Evolutionary conservation across 1,284 basidiomycete species (phyloP), one percentile per base, ranked within the genome.

Genomic region (Vanrija pseudolonga): DNA sequence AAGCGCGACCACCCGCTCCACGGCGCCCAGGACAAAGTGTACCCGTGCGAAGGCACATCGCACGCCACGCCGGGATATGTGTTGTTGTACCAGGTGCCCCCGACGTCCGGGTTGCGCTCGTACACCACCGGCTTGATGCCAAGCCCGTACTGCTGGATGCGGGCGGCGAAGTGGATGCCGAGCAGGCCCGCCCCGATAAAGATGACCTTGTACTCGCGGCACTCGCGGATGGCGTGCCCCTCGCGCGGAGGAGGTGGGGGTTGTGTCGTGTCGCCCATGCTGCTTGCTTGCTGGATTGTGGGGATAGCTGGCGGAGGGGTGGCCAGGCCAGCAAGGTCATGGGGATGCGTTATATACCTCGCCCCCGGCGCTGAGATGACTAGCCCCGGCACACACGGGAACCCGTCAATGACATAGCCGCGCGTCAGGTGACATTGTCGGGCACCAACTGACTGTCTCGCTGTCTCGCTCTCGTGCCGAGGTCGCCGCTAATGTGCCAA

Each of bases 11-110:
- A 53, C 8, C 32, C 51, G 23, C 32, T 17, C 51, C 46, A 47
- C 23, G 45, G 46, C 22, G 22, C 22, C 46, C 45, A 53, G 18
- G 40, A 48, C 2, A 53, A 41, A 22, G 45, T 47, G 45, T 53
- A 54, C 6, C 47, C 42, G 47, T 49, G 53, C 12, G 59, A 62
- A 4, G 63, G 63, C 32, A 66, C 63, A 22, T 69, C 67, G 44
- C 67, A 67, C n/a, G 59, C 47, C 19, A 59, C 60, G 17, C 67
- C 67, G 4, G 67, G 66, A 43, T 68, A 68, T 9, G 51, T 56
- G 55, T 68, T 68, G 63, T 59, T 56, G 53, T 63, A 65, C 66
- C 53, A 54, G 1, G 47, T 47, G 17, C 53, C 53, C 5, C 53
- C 53, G 12, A 54, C 44, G 17, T 54, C 53, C 22, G 48, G 42